Conservation (phyloP, 2,329 filamentous ascomycete species). For the Cladosporium austrohemisphaericum region DNA sequence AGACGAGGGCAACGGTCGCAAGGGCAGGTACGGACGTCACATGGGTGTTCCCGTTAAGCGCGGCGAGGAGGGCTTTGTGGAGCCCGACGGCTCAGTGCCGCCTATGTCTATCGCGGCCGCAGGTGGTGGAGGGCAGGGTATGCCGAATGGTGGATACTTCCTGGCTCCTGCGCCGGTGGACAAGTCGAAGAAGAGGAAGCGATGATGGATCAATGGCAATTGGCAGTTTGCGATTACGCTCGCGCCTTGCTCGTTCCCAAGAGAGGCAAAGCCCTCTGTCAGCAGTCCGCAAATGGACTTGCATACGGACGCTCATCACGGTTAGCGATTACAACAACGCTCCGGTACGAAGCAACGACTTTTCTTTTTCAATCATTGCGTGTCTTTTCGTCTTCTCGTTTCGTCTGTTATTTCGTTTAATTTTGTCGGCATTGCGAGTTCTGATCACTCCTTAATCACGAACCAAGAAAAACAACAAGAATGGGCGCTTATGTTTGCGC, state of each 20-base stretch:
- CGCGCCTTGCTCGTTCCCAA: no score
- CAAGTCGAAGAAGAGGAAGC: conserved; percentile 68
- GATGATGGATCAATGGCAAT: conserved; percentile 12
- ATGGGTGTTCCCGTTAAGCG: conserved; percentile 67
- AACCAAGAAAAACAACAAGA: no score
- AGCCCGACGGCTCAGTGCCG: conserved; percentile 17
- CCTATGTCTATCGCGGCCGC: conserved; percentile 22
- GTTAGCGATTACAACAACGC: not conserved
- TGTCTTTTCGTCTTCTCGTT: not conserved
- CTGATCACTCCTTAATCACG: no score
- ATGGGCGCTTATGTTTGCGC: no score
- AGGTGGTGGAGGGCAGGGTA: conserved; percentile 16
- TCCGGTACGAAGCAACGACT: not conserved
- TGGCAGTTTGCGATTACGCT: no score
- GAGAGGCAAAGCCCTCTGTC: no score
- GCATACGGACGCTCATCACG: no score
- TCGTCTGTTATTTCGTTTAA: no score
- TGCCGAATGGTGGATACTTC: conserved; percentile 32
- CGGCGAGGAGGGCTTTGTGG: conserved; percentile 25
- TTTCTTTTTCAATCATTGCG: no score
- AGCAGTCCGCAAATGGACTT: no score
- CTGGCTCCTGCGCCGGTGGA: conserved; percentile 40
- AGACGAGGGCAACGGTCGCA: conserved; percentile 94
- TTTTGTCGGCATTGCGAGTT: no score
- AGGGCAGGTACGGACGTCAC: conserved; percentile 78